Evolutionary conservation across 805 yeast genomes (phyloP).

Genomic region (Jamesozyma rosinii): DNA sequence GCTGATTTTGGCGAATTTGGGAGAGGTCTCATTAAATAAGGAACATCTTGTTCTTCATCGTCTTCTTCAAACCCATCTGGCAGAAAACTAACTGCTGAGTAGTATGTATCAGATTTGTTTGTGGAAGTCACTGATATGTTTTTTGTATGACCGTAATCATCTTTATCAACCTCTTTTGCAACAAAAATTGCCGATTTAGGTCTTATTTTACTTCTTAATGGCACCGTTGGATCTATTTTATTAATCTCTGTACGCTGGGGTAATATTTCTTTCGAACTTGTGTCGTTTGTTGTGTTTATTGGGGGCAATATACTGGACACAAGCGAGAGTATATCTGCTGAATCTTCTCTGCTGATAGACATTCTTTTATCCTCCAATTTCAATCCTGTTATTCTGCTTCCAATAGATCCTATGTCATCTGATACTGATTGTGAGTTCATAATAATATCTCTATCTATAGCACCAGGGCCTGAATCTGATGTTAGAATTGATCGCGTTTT

Average conservation of each 20-base stretch:
- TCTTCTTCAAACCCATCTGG: slow-evolving; percentile 7
- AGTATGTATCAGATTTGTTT: slow-evolving; percentile 19
- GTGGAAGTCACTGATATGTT: slow-evolving; percentile 1
- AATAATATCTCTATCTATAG: background rate
- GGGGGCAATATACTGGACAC: slow-evolving; percentile 22
- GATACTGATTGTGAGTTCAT: background rate
- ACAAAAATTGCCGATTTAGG: slow-evolving; percentile 22
- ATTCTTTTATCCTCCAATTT: background rate
- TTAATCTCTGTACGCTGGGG: slow-evolving; percentile 16
- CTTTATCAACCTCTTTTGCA: background rate
- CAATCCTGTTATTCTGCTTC: background rate
- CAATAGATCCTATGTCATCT: too few relatives aligned
- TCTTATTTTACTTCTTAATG: slow-evolving; percentile 29
- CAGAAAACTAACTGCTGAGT: slow-evolving; percentile 17
- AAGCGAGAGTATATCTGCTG: background rate
- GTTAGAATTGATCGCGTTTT: too few relatives aligned
- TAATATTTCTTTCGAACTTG: slow-evolving; percentile 2
- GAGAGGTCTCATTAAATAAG: slow-evolving; percentile 18
- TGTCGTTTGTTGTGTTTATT: slow-evolving; percentile 12
- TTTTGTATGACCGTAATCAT: background rate
- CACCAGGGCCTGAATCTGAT: background rate
- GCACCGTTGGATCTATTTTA: slow-evolving; percentile 24
- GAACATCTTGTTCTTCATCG: background rate
- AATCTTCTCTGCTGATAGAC: background rate
- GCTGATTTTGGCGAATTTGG: slow-evolving; percentile 12